Evolutionary conservation across 2,329 filamentous ascomycete genomes (phyloP), one percentile per base, ranked within the genome.

Genomic region (Aspergillus ruber): DNA sequence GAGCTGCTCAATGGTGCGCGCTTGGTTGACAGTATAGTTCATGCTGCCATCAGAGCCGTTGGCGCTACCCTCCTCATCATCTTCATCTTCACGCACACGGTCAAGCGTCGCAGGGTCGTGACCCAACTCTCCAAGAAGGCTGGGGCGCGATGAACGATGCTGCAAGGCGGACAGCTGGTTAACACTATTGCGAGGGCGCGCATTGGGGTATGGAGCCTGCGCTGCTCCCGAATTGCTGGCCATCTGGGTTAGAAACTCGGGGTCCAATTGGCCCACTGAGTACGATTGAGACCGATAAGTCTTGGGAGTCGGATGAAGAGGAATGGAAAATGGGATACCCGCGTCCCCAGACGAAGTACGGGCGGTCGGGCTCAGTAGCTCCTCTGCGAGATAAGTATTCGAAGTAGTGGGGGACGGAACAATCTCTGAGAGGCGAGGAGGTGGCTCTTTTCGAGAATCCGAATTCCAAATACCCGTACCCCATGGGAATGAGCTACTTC

Each of bases 251-350:
- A 67, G 45, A 18, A 63, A 61, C 49, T 91, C 87, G 1, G 84
- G 79, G 45, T 95, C 90, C 51, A 90, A 75, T 64, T 96, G 90
- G 4, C 90, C 90, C 42, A 95, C 91, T 0, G 91, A 97, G 68
- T 97, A 97, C 4, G 93, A 97, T 67, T 96, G 89, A 5, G 93
- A 98, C 39, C 93, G 84, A 59, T 95, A 93, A 1, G 88, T 90
- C 68, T 97, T 97, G 1, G 88, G 88, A 0, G 88, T 93, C 1
- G 91, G 90, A 53, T 95, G 88, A 17, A 95, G 76, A 3, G 90
- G 90, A 56, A 95, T 94, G 6, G 87, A 80, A 60, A 95, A 95
- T 1, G 89, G 88, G 46, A 95, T 86, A 6, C 73, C 63, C 7
- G 74, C 69, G 53, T 91, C 78, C 27, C 69, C 72, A 49, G 72